Evolutionary conservation across 225 moss, liverwort and hornwort genomes (phyloP).

Genomic region (Lunularia cruciata): DNA sequence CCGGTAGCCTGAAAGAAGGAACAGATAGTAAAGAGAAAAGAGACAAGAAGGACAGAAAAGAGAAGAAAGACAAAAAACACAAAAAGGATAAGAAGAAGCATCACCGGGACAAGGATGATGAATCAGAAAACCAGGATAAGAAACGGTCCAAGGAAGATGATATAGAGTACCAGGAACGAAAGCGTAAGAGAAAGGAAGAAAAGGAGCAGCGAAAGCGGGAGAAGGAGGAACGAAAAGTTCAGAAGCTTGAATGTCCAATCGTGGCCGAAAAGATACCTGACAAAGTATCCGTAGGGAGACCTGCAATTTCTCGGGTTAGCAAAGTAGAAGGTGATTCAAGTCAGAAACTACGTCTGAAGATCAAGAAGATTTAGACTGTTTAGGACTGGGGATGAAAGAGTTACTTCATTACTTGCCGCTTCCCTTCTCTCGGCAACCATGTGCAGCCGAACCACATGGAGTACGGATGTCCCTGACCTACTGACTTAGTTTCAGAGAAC

Average conservation of each 20-base stretch:
- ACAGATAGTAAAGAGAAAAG: conserved; percentile 45
- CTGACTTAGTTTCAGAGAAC: no score
- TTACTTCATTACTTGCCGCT: background rate
- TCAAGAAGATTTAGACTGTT: conserved; percentile 29
- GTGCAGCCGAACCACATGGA: background rate
- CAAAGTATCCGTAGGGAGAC: conserved; percentile 7
- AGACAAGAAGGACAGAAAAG: conserved; percentile 71
- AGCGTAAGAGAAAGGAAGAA: conserved; percentile 79
- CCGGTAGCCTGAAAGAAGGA: conserved; percentile 42
- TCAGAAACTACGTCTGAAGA: conserved; percentile 39
- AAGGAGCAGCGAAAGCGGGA: conserved; percentile 66
- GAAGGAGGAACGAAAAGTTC: conserved; percentile 59
- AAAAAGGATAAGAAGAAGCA: conserved; percentile 43
- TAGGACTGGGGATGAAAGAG: background rate
- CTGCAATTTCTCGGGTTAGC: conserved; percentile 26
- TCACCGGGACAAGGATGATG: conserved; percentile 19
- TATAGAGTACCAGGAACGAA: conserved; percentile 72
- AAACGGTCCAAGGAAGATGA: conserved; percentile 75
- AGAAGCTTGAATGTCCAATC: conserved; percentile 51
- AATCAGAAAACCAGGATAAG: conserved; percentile 45
- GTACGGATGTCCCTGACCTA: background rate
- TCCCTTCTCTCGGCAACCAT: no score
- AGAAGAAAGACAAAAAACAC: conserved; percentile 51
- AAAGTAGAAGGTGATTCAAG: conserved; percentile 42
- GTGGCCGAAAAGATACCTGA: conserved; percentile 41